A percentile compares a stretch with the other conserved stretches of the same genome.
Conservation (phyloP, 129 eudicot species). For the Centrapalus pauciflorus region DNA sequence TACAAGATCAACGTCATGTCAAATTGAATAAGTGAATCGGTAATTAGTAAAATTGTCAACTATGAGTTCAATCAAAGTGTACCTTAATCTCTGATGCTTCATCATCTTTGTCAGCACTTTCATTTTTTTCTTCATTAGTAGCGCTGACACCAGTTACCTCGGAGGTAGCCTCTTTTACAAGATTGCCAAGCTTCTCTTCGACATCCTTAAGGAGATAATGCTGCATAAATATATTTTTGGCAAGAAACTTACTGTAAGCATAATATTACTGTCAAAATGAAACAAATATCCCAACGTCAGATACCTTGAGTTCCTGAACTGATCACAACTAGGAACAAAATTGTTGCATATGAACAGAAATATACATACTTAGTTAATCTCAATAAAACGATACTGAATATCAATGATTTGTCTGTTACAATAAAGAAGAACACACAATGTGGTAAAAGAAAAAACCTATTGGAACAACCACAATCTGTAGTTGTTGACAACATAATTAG, state of each 20-base stretch:
- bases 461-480: too few species aligned
- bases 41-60: background rate
- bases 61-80: background rate
- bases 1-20: background rate
- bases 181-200: constrained; percentile 25
- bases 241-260: too few species aligned
- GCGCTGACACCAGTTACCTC: constrained; percentile 21
- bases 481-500: too few species aligned
- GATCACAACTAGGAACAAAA: too few species aligned
- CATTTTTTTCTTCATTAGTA: constrained; percentile 40
- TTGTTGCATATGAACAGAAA: too few species aligned
- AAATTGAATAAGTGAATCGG: background rate
- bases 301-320: background rate
- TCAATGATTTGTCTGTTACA: too few species aligned
- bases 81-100: constrained; percentile 69
- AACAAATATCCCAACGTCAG: background rate
- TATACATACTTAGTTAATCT: too few species aligned
- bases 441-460: too few species aligned
- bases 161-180: constrained; percentile 24
- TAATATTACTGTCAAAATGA: background rate
- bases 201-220: constrained; percentile 57
- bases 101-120: constrained; percentile 24
- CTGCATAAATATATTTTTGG: constrained; percentile 26
- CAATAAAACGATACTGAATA: too few species aligned
- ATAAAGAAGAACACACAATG: too few species aligned